These are phyloP conservation scores for Ophidiomyces ophidiicola DNA, from an alignment of 2,329 filamentous ascomycete genomes.

Conservation along the genomic window DNA sequence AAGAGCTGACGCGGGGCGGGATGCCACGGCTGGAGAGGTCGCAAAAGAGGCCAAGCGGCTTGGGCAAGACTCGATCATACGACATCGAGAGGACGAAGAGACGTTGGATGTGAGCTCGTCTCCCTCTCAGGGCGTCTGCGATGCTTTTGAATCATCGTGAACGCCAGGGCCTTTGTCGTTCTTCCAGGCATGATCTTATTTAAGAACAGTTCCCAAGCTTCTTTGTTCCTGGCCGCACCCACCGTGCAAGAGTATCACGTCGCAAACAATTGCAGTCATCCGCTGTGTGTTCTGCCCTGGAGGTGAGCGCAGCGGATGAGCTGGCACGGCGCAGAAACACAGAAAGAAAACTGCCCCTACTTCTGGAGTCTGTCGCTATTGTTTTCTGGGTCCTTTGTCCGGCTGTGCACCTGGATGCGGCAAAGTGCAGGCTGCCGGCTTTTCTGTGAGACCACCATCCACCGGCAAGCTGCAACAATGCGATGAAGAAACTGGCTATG, in stretches of 20 bases:
- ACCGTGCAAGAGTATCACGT: slow-evolving; percentile 10
- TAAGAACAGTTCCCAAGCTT: slow-evolving; percentile 7
- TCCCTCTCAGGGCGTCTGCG: background rate
- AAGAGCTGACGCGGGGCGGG: slow-evolving; percentile 25
- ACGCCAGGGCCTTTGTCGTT: slow-evolving; percentile 4
- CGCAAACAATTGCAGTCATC: slow-evolving; percentile 18
- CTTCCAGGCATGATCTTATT: slow-evolving; percentile 6
- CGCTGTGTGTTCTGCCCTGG: slow-evolving; percentile 9
- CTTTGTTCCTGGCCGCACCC: slow-evolving; percentile 15
- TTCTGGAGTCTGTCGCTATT: slow-evolving; percentile 15
- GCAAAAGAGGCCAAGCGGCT: slow-evolving; percentile 33
- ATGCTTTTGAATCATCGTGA: slow-evolving; percentile 9
- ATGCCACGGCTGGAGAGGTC: slow-evolving; percentile 25
- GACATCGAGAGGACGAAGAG: slow-evolving; percentile 26
- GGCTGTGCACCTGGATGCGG: slow-evolving; percentile 21
- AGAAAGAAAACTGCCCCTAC: slow-evolving; percentile 8
- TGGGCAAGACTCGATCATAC: slow-evolving; percentile 38
- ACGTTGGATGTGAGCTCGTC: background rate
- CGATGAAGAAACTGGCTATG: slow-evolving; percentile 17
- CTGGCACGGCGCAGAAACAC: slow-evolving; percentile 2
- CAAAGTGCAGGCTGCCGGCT: slow-evolving; percentile 18
- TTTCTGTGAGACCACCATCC: slow-evolving; percentile 19
- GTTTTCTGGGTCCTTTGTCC: slow-evolving; percentile 27
- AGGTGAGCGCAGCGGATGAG: background rate
- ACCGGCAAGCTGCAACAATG: slow-evolving; percentile 25